Evolutionary conservation across 2,329 filamentous ascomycete genomes (phyloP).

Genomic region (Pseudocercospora fijiensis): DNA sequence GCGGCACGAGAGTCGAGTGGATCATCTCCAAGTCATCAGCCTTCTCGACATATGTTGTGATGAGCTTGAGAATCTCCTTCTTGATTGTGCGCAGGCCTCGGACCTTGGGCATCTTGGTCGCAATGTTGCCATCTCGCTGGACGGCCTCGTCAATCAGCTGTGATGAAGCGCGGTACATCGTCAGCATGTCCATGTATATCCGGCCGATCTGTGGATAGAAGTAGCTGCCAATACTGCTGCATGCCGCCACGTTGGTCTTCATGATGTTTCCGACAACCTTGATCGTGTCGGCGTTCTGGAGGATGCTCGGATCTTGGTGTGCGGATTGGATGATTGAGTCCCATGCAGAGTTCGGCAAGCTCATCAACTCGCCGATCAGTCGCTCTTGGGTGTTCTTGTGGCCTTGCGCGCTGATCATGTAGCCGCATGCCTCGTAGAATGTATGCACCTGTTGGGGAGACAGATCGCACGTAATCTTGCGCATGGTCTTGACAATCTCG

Average conservation of each 20-base stretch:
- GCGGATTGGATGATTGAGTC: slow-evolving; percentile 89
- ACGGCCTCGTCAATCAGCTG: slow-evolving; percentile 93
- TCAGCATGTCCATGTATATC: slow-evolving; percentile 97
- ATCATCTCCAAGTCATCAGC: slow-evolving; percentile 94
- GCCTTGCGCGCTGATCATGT: slow-evolving; percentile 98
- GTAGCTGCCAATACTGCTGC: slow-evolving; percentile 91
- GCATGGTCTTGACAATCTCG: slow-evolving; percentile 93
- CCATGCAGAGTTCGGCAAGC: slow-evolving; percentile 89
- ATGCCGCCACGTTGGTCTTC: slow-evolving; percentile 99
- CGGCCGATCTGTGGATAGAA: slow-evolving; percentile 97
- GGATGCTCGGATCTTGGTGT: slow-evolving; percentile 76
- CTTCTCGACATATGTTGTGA: slow-evolving; percentile 97
- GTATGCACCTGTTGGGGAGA: slow-evolving; percentile 97
- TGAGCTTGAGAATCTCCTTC: slow-evolving; percentile 97
- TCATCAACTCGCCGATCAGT: slow-evolving; percentile 88
- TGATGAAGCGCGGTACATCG: slow-evolving; percentile 98
- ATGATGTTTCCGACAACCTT: slow-evolving; percentile 99
- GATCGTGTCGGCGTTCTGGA: slow-evolving; percentile 92
- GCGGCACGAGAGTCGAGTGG: slow-evolving; percentile 90
- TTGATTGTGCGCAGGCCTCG: slow-evolving; percentile 95
- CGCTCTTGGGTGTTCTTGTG: slow-evolving; percentile 93
- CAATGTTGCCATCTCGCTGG: slow-evolving; percentile 80
- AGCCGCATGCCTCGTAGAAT: slow-evolving; percentile 97
- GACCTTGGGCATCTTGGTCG: slow-evolving; percentile 96
- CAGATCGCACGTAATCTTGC: slow-evolving; percentile 92